phyloP scores from a whole-genome alignment of 1,284 basidiomycete species.

The Lentinula novae-zelandiae region DNA sequence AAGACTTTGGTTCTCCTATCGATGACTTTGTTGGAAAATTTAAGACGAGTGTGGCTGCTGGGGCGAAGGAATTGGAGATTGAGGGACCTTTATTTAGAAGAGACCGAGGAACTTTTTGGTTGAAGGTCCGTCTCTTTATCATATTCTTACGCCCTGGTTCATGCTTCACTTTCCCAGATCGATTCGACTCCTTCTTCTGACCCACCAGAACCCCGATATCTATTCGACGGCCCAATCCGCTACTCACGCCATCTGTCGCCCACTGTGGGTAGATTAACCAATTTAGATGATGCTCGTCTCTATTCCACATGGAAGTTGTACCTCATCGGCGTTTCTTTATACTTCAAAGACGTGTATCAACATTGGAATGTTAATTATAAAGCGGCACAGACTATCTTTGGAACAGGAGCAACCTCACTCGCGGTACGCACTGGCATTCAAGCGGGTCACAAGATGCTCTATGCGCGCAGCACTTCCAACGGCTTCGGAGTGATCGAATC shows the following conservation, averaged over 20 bases:
- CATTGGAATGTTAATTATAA: conserved; percentile 64
- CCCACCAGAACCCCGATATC: conserved; percentile 43
- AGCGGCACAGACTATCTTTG: conserved; percentile 68
- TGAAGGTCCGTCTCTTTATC: conserved; percentile 45
- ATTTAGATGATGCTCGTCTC: conserved; percentile 57
- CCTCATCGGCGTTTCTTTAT: conserved; percentile 53
- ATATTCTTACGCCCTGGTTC: background rate
- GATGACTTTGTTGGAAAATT: conserved; percentile 70
- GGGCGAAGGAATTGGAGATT: conserved; percentile 60
- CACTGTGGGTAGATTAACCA: conserved; percentile 58
- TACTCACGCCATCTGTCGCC: conserved; percentile 69
- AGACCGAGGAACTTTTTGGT: conserved; percentile 59
- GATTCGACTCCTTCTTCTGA: conserved; percentile 28
- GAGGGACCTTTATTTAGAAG: conserved; percentile 45
- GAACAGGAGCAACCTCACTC: conserved; percentile 48
- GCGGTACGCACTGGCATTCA: conserved; percentile 66
- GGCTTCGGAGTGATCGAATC: conserved; percentile 55
- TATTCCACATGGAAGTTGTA: conserved; percentile 81
- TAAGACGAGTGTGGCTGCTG: conserved; percentile 45
- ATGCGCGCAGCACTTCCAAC: conserved; percentile 62
- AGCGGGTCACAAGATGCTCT: conserved; percentile 69
- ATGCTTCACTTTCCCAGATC: conserved; percentile 25
- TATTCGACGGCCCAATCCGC: conserved; percentile 69
- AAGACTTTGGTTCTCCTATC: conserved; percentile 53
- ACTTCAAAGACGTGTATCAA: conserved; percentile 60